A percentile compares a stretch with the other conserved stretches of the same genome.
Evolutionary conservation across 2,329 filamentous ascomycete species (phyloP).

Genomic region (Fusarium tanahbumbuense): DNA sequence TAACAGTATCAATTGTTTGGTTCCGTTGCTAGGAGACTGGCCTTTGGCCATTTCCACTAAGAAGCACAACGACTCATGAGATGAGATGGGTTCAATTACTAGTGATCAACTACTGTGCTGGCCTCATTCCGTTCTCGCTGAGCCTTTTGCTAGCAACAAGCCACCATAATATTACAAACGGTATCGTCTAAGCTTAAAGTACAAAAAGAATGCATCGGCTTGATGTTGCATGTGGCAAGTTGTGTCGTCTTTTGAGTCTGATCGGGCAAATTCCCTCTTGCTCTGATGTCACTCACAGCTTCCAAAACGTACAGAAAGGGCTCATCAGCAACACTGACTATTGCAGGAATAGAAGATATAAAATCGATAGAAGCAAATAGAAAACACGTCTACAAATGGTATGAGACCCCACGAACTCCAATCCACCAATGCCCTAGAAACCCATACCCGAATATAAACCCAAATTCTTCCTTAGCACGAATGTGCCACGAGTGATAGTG

Average conservation of each 20-base stretch:
- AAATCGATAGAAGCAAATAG: slow-evolving; percentile 21
- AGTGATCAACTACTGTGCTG: background rate
- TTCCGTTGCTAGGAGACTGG: slow-evolving; percentile 25
- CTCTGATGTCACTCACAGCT: background rate
- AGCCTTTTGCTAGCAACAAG: background rate
- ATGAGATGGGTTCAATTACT: background rate
- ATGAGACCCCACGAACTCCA: slow-evolving; percentile 45
- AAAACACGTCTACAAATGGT: slow-evolving; percentile 45
- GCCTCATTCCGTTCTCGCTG: background rate
- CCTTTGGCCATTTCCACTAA: slow-evolving; percentile 10
- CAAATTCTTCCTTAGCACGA: slow-evolving; percentile 24
- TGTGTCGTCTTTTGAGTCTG: background rate
- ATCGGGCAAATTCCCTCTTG: background rate
- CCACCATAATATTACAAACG: background rate
- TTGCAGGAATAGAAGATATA: slow-evolving; percentile 31
- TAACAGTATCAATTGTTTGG: slow-evolving; percentile 4
- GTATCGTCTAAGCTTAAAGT: background rate
- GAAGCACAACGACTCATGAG: slow-evolving; percentile 2
- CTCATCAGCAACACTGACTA: slow-evolving; percentile 39
- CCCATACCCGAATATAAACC: slow-evolving; percentile 38
- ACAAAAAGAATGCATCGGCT: background rate
- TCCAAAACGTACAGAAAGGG: slow-evolving; percentile 19
- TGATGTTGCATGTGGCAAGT: background rate
- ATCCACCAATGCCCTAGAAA: slow-evolving; percentile 33
- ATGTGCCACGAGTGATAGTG: slow-evolving; percentile 19